These are phyloP conservation scores for Albifimbria verrucaria DNA, from an alignment of 2,329 filamentous ascomycete genomes.

Conservation along the genomic window DNA sequence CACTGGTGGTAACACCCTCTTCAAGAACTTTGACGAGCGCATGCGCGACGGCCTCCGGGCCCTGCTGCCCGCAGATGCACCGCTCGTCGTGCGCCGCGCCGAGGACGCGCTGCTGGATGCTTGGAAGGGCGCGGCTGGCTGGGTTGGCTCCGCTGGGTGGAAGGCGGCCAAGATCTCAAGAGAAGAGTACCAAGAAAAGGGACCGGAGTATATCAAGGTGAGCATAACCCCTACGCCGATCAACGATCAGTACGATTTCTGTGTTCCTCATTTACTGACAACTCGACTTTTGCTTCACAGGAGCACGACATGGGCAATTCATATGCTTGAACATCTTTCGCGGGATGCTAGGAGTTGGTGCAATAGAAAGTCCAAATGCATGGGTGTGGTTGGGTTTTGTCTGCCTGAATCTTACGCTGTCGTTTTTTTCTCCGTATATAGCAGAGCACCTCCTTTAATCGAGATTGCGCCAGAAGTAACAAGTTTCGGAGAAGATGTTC, in stretches of 20 bases:
- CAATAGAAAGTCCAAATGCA: not conserved
- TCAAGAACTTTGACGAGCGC: slow-evolving; percentile 81
- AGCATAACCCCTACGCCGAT: slow-evolving; percentile 20
- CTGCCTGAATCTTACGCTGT: too few species aligned
- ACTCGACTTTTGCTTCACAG: slow-evolving; percentile 29
- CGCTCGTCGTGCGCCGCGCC: slow-evolving; percentile 70
- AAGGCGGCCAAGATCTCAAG: slow-evolving; percentile 66
- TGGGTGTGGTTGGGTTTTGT: not conserved
- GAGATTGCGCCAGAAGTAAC: too few species aligned
- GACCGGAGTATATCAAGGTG: slow-evolving; percentile 88
- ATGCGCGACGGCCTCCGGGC: slow-evolving; percentile 69
- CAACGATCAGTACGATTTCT: slow-evolving; percentile 2
- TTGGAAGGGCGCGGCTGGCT: slow-evolving; percentile 88
- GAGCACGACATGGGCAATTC: slow-evolving; percentile 67
- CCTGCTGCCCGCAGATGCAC: slow-evolving; percentile 66
- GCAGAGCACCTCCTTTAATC: too few species aligned
- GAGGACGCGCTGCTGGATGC: slow-evolving; percentile 78
- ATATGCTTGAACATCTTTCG: slow-evolving; percentile 34
- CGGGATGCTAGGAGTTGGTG: not conserved
- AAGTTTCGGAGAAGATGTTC: too few species aligned
- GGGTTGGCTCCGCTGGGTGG: slow-evolving; percentile 64
- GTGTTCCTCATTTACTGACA: not conserved
- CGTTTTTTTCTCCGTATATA: too few species aligned
- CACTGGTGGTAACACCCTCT: slow-evolving; percentile 89
- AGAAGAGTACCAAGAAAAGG: slow-evolving; percentile 89